Percentiles rank a stretch among this genome's conserved stretches.
Conservation (phyloP, 176 grass and related monocot genomes). For the Rhynchospora breviuscula region DNA sequence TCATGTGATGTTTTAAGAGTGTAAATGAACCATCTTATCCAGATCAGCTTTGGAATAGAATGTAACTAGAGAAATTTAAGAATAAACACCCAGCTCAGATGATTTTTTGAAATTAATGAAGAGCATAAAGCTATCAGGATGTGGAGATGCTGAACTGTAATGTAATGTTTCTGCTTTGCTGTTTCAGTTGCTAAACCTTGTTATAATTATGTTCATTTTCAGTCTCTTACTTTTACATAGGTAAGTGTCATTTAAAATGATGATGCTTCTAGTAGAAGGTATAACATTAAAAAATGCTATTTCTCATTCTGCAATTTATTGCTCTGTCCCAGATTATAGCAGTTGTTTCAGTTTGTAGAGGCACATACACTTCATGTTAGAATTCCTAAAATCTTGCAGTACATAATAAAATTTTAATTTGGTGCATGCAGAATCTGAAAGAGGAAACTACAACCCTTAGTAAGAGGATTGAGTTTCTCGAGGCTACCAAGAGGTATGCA, state of each 20-base stretch:
- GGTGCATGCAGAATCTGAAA: slow-evolving; percentile 20
- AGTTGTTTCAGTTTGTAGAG: neutral
- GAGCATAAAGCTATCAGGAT: neutral
- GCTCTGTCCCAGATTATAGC: neutral
- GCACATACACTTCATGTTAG: neutral
- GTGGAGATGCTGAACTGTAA: neutral
- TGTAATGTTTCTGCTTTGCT: neutral
- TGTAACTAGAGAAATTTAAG: neutral
- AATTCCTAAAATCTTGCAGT: neutral
- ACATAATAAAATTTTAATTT: slow-evolving; percentile 13
- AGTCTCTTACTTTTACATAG: neutral
- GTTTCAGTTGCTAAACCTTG: neutral
- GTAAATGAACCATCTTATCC: neutral
- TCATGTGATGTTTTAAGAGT: neutral
- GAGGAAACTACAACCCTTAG: slow-evolving; percentile 5
- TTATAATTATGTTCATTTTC: neutral
- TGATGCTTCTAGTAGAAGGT: neutral
- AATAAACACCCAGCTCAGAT: neutral
- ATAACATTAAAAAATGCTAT: neutral
- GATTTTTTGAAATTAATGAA: neutral
- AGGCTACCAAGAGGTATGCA: slow-evolving; percentile 28
- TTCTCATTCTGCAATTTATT: neutral
- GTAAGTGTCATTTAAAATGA: neutral
- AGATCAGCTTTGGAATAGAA: too few relatives aligned
- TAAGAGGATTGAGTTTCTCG: slow-evolving; percentile 31